Percentiles rank a stretch among this genome's conserved stretches.
Conservation (phyloP, 768 basidiomycete species). For the Pleurotus ostreatus region DNA sequence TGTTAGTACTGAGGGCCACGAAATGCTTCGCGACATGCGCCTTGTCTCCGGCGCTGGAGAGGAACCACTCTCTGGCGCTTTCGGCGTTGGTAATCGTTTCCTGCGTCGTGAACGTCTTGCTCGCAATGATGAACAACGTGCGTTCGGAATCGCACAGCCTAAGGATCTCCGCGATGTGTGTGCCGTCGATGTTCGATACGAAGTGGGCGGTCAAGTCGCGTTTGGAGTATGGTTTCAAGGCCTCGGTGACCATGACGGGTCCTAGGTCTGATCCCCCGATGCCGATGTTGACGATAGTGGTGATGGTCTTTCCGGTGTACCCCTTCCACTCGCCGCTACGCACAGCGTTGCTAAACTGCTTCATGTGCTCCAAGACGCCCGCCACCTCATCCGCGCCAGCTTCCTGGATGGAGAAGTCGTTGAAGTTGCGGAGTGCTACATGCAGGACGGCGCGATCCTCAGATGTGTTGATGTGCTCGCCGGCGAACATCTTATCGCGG, state of each 20-base stretch:
- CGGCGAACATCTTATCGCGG: conserved; percentile 92
- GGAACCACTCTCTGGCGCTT: conserved; percentile 93
- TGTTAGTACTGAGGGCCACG: conserved; percentile 96
- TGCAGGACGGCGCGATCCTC: conserved; percentile 97
- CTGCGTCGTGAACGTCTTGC: conserved; percentile 98
- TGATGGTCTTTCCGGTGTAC: conserved; percentile 94
- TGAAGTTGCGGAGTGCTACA: conserved; percentile 81
- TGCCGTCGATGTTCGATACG: conserved; percentile 97
- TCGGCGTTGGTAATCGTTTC: conserved; percentile 99
- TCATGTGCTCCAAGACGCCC: conserved; percentile 86
- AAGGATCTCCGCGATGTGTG: conserved; percentile 89
- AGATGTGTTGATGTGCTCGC: conserved; percentile 97
- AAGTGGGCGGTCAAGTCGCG: conserved; percentile 85
- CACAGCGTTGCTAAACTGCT: conserved; percentile 80
- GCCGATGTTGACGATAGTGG: conserved; percentile 96
- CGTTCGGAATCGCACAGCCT: conserved; percentile 81
- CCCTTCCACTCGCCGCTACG: conserved; percentile 92
- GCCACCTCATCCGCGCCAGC: conserved; percentile 78
- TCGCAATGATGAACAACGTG: conserved; percentile 90
- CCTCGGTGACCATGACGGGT: conserved; percentile 99
- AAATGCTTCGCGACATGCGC: conserved; percentile 98
- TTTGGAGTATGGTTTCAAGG: conserved; percentile 89
- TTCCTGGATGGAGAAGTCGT: conserved; percentile 77
- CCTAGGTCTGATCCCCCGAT: conserved; percentile 98
- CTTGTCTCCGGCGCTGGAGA: conserved; percentile 76